Conservation (phyloP, 768 basidiomycete species). For the Lactarius vividus region DNA sequence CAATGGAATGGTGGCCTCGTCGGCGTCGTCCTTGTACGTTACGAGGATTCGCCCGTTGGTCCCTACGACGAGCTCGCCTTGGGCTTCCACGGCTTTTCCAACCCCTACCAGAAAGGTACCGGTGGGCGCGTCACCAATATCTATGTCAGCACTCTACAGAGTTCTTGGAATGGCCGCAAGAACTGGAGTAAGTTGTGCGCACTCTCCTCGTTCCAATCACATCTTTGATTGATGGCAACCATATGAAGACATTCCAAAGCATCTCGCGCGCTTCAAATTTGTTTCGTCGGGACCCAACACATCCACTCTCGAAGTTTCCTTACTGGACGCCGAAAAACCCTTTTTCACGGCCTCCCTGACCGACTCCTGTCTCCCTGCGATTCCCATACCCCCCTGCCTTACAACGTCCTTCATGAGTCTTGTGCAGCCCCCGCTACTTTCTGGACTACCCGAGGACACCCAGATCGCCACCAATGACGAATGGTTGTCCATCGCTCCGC, state of each 20-base stretch:
- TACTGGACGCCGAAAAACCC: conserved; percentile 11
- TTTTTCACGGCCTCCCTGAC: conserved; percentile 24
- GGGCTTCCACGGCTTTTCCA: not conserved
- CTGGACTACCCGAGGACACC: not conserved
- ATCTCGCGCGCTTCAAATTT: conserved; percentile 21
- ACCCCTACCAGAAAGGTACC: conserved; percentile 7
- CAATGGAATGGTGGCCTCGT: conserved; percentile 20
- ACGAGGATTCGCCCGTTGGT: conserved; percentile 21
- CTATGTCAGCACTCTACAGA: conserved; percentile 17
- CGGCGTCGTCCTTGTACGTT: conserved; percentile 6
- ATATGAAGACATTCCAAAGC: conserved; percentile 19
- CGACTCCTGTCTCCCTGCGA: conserved; percentile 13
- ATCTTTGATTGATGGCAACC: not conserved
- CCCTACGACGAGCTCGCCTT: conserved; percentile 26
- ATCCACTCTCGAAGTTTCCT: not conserved
- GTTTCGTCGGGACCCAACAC: not conserved
- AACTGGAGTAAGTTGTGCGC: conserved; percentile 20
- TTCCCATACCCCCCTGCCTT: conserved; percentile 12
- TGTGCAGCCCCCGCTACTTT: conserved; percentile 17
- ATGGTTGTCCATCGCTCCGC: conserved; percentile 15
- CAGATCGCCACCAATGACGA: conserved; percentile 1
- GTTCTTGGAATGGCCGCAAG: conserved; percentile 19
- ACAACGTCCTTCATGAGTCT: conserved; percentile 1
- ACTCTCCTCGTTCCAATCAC: not conserved
- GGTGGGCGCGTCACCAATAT: conserved; percentile 18